These are phyloP conservation scores for Pelargonium nanum DNA, from an alignment of 345 rosid genomes.

Conservation along the genomic window DNA sequence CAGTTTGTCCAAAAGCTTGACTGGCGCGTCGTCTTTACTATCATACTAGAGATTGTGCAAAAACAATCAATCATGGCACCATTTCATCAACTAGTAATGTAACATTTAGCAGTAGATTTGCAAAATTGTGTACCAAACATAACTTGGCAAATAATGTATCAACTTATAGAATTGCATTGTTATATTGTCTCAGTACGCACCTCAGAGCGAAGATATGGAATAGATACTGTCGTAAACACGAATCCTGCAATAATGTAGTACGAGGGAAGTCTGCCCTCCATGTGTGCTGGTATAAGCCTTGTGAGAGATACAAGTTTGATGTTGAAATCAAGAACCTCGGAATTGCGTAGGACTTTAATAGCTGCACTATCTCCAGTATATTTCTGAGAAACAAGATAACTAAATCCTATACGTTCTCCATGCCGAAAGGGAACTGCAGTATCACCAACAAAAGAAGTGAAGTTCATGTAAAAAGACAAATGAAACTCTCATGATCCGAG, in stretches of 20 bases:
- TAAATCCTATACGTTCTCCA: slow-evolving; percentile 87
- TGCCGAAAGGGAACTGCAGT: slow-evolving; percentile 83
- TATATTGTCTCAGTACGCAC: slow-evolving; percentile 25
- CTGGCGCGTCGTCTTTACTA: background rate
- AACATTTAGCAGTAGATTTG: no score
- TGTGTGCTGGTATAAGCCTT: slow-evolving; percentile 80
- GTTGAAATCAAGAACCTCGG: slow-evolving; percentile 49
- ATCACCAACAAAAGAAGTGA: no score
- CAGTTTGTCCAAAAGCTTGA: background rate
- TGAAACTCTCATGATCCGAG: no score
- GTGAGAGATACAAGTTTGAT: slow-evolving; percentile 77
- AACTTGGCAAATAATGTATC: background rate
- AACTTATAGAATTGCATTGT: no score
- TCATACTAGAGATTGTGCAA: background rate
- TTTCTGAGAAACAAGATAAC: slow-evolving; percentile 86
- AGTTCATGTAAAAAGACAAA: no score
- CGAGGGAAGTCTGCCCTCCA: slow-evolving; percentile 64
- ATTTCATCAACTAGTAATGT: no score
- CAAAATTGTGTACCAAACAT: no score
- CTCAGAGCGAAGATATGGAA: slow-evolving; percentile 93
- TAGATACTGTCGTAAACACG: slow-evolving; percentile 73
- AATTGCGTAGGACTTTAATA: slow-evolving; percentile 69
- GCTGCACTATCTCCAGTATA: slow-evolving; percentile 71
- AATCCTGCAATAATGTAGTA: slow-evolving; percentile 89
- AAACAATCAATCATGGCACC: no score